These are phyloP conservation scores for Solanum boliviense DNA, from an alignment of 257 asterid genomes.

Conservation along the genomic window DNA sequence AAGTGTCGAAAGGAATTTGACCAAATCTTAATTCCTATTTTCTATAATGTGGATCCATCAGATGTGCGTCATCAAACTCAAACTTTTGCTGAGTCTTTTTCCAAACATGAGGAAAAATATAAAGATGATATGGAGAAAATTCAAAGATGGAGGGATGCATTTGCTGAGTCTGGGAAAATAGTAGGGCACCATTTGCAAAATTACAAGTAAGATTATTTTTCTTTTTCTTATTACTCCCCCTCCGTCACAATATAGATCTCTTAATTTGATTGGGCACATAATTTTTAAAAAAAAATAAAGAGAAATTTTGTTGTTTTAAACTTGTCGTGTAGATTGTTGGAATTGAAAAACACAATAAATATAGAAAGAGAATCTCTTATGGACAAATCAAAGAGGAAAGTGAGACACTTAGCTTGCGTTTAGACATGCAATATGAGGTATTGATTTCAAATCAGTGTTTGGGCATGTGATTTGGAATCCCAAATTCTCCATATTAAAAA, in stretches of 20 bases:
- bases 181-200: not conserved
- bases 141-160: not conserved
- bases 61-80: not conserved
- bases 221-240: not conserved
- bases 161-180: not conserved
- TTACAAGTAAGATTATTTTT: not conserved
- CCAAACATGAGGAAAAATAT: not conserved
- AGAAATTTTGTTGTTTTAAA: not conserved
- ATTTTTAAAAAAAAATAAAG: not conserved
- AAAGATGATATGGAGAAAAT: not conserved
- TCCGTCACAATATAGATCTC: not conserved
- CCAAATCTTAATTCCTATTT: not conserved
- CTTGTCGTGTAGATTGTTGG: not conserved
- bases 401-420: not conserved
- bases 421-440: not conserved
- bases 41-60: not conserved
- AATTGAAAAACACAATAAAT: not conserved
- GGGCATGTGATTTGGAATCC: not conserved
- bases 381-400: not conserved
- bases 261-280: not conserved
- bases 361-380: not conserved
- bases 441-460: too few species aligned
- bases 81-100: not conserved
- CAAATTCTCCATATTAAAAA: not conserved
- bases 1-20: not conserved